A percentile compares a stretch with the other conserved stretches of the same genome.
Evolutionary conservation across 305 asterid species (phyloP).

Genomic region (Ruellia speciosa): DNA sequence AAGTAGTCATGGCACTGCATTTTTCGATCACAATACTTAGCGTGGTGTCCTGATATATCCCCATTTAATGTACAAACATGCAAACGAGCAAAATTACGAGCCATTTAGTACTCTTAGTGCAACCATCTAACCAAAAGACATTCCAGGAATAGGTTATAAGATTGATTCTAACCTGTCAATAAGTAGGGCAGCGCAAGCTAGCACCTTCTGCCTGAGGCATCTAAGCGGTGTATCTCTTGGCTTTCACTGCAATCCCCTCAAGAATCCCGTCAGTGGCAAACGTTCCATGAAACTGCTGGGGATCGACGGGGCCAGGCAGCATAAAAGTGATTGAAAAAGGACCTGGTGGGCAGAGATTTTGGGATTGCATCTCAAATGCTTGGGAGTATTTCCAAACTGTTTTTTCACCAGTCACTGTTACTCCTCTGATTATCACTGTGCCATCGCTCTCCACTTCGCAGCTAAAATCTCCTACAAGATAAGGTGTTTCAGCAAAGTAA

Average conservation of each 20-base stretch:
- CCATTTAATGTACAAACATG: neutral
- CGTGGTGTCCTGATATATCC: no score
- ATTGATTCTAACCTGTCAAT: conserved; percentile 8
- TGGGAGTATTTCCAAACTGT: conserved; percentile 39
- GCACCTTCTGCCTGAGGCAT: neutral
- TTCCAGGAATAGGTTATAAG: neutral
- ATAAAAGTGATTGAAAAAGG: conserved; percentile 59
- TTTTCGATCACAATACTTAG: neutral
- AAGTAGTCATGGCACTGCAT: neutral
- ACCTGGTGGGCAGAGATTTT: conserved; percentile 70
- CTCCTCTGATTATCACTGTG: conserved; percentile 55
- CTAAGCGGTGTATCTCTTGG: conserved; percentile 3
- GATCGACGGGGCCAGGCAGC: conserved; percentile 80
- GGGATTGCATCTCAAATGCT: conserved; percentile 60
- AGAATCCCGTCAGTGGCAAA: conserved; percentile 73
- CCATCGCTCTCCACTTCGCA: conserved; percentile 77
- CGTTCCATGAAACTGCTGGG: conserved; percentile 56
- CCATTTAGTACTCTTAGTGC: neutral
- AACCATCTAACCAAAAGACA: conserved; percentile 10
- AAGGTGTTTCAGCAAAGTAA: neutral
- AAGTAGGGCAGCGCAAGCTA: neutral
- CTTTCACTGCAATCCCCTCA: conserved; percentile 62
- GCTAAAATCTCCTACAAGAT: conserved; percentile 55
- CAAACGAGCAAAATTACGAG: neutral
- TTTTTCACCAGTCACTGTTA: conserved; percentile 50